Percentiles rank a stretch among this genome's conserved stretches.
These are phyloP conservation scores for Tetraselmis chui DNA, from an alignment of 139 green algal species.

Conservation along the genomic window DNA sequence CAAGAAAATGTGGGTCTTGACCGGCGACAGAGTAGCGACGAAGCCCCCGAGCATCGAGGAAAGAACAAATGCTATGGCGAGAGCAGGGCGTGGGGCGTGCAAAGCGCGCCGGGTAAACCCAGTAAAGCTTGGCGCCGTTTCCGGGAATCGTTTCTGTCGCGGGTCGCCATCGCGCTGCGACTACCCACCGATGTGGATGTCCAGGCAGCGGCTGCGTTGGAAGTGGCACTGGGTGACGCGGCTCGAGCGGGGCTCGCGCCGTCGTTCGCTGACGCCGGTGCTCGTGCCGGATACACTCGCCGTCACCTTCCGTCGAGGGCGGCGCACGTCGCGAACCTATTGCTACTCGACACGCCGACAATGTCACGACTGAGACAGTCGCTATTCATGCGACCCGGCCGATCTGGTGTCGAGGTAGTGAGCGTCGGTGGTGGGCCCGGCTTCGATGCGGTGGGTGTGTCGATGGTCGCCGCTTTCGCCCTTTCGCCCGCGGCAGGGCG, in stretches of 20 bases:
- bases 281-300: neutral
- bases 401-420: neutral
- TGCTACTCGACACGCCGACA: neutral
- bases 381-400: neutral
- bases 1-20: no score
- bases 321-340: neutral
- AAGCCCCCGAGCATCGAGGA: neutral
- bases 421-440: conserved; percentile 1
- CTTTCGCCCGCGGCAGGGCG: neutral
- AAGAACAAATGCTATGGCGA: neutral
- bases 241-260: neutral
- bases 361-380: neutral
- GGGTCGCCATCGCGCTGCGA: neutral
- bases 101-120: no score
- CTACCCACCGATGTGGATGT: neutral
- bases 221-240: neutral
- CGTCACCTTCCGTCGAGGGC: neutral
- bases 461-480: neutral
- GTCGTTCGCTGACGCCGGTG: neutral
- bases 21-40: no score
- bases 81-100: neutral
- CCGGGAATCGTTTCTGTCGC: neutral
- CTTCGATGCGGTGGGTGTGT: neutral
- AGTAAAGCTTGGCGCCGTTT: neutral
- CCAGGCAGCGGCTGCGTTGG: neutral